phyloP scores from a whole-genome alignment of 2,329 filamentous ascomycete species.

The Neonectria faginata region DNA sequence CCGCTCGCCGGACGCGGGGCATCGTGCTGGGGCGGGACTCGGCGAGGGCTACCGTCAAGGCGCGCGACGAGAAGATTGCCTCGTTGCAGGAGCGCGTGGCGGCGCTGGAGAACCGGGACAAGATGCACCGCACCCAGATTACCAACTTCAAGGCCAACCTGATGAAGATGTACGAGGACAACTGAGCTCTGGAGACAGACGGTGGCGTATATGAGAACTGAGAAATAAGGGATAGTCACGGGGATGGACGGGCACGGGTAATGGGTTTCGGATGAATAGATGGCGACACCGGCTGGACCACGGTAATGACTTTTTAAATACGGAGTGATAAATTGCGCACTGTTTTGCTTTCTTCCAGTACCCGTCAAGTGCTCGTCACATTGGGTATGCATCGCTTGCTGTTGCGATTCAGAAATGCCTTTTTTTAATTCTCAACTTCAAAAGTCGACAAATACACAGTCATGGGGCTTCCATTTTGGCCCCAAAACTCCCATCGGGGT shows the following conservation, averaged over 20 bases:
- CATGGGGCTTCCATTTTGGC: slow-evolving; percentile 16
- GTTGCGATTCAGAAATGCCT: slow-evolving; percentile 1
- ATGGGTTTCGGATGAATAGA: neutral
- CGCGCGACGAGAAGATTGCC: slow-evolving; percentile 65
- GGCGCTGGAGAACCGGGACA: slow-evolving; percentile 54
- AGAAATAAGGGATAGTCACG: neutral
- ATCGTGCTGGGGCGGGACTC: slow-evolving; percentile 74
- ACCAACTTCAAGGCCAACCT: slow-evolving; percentile 53
- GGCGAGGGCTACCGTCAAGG: slow-evolving; percentile 69
- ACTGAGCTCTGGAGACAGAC: slow-evolving; percentile 28
- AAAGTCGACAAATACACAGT: slow-evolving; percentile 30
- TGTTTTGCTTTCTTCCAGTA: neutral
- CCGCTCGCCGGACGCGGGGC: slow-evolving; percentile 70
- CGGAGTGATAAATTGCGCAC: neutral
- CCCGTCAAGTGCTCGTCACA: neutral
- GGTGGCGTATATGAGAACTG: neutral
- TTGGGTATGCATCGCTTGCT: neutral
- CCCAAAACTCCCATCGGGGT: slow-evolving; percentile 12
- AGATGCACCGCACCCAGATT: slow-evolving; percentile 49
- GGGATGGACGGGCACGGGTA: neutral
- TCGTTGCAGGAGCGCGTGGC: slow-evolving; percentile 52
- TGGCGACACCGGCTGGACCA: neutral
- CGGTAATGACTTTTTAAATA: neutral
- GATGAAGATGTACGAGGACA: slow-evolving; percentile 53
- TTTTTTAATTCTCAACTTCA: slow-evolving; percentile 27